These are phyloP conservation scores for Bothriochloa decipiens DNA, from an alignment of 176 grass and related monocot species.

Conservation along the genomic window DNA sequence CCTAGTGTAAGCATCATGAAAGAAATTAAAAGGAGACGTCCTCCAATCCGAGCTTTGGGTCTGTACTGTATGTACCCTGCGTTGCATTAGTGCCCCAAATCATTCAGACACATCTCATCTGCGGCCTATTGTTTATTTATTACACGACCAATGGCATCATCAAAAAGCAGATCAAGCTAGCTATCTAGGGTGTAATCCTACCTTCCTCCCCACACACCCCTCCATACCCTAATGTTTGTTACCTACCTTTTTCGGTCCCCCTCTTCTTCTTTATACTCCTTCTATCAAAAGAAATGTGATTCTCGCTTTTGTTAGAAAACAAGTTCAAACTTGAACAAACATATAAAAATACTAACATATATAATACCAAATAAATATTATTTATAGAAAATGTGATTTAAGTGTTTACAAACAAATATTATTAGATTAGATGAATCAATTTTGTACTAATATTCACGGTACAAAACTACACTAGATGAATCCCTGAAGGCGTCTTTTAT, in stretches of 20 bases:
- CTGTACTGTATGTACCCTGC: neutral
- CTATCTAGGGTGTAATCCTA: conserved; percentile 3
- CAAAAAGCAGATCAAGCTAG: conserved; percentile 36
- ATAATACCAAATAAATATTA: too few relatives aligned
- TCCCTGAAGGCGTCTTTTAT: too few relatives aligned
- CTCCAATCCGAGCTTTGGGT: conserved; percentile 24
- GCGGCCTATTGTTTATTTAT: neutral
- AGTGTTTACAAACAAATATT: too few relatives aligned
- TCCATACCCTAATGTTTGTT: neutral
- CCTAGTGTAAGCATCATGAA: conserved; percentile 17
- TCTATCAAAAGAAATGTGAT: neutral
- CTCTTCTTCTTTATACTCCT: neutral
- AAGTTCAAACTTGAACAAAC: neutral
- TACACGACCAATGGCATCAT: conserved; percentile 31
- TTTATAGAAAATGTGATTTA: too few relatives aligned
- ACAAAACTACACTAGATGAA: too few relatives aligned
- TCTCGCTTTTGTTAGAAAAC: neutral
- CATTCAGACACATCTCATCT: conserved; percentile 29
- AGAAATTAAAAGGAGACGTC: neutral
- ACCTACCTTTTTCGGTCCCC: neutral
- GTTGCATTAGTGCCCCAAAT: conserved; percentile 30
- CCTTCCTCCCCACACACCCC: neutral
- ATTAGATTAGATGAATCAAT: too few relatives aligned
- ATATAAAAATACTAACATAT: neutral
- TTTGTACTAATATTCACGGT: too few relatives aligned